Percentiles rank a stretch among this genome's conserved stretches.
phyloP scores from a whole-genome alignment of 441 rosid genomes.

The Adansonia madagascariensis region DNA sequence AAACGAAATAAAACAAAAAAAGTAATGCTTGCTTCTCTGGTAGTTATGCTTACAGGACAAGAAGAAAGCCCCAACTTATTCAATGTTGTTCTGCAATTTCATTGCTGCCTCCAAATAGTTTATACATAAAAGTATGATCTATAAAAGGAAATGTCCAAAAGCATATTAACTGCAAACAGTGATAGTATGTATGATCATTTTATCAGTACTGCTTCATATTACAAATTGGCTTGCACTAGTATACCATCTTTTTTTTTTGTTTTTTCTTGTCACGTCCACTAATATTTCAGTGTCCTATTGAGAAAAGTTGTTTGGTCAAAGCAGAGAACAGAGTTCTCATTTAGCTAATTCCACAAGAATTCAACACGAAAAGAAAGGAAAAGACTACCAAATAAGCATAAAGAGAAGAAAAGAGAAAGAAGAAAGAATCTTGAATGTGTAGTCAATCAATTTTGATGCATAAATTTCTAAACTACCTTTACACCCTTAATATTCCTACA shows the following conservation, averaged over 20 bases:
- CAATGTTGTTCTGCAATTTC: constrained; percentile 10
- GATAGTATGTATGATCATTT: neutral
- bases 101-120: constrained; percentile 15
- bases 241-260: neutral
- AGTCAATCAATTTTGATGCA: constrained; percentile 27
- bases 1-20: neutral
- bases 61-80: neutral
- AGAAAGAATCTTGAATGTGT: constrained; percentile 24
- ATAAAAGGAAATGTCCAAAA: constrained; percentile 9
- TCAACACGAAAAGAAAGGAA: neutral
- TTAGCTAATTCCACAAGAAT: constrained; percentile 5
- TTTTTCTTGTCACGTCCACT: neutral
- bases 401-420: neutral
- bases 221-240: neutral
- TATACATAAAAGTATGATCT: neutral
- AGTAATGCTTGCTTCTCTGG: neutral
- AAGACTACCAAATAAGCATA: constrained; percentile 3
- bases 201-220: constrained; percentile 3
- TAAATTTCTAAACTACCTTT: constrained; percentile 5
- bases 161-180: constrained; percentile 8
- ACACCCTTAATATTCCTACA: constrained; percentile 23
- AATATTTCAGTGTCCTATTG: too few relatives aligned
- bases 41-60: constrained; percentile 17
- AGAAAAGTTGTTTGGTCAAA: constrained; percentile 4
- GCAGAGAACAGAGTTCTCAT: neutral